Percentiles rank a stretch among this genome's conserved stretches.
These are phyloP conservation scores for Suhomyces ambrosiae DNA, from an alignment of 1,139 yeast genomes.

Conservation along the genomic window DNA sequence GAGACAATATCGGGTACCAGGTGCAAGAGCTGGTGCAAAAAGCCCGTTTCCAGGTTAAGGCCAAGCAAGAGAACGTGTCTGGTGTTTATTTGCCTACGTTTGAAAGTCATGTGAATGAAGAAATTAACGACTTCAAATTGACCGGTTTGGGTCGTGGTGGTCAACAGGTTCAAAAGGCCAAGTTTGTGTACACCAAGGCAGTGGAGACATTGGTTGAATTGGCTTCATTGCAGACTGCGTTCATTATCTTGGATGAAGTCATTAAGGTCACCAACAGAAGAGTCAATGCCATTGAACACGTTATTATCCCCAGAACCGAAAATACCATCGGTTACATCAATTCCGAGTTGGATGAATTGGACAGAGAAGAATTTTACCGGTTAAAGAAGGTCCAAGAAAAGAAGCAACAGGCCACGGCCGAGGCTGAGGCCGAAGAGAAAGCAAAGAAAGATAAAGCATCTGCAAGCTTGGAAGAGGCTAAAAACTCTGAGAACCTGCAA, in stretches of 20 bases:
- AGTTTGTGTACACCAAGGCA: conserved; percentile 88
- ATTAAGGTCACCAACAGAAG: conserved; percentile 97
- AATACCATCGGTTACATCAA: conserved; percentile 91
- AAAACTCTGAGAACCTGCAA: background rate
- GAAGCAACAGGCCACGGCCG: conserved; percentile 79
- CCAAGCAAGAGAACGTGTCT: conserved; percentile 93
- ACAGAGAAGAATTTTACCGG: conserved; percentile 96
- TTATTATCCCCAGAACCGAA: conserved; percentile 95
- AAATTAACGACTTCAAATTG: conserved; percentile 89
- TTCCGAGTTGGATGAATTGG: conserved; percentile 95
- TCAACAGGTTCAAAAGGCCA: conserved; percentile 95
- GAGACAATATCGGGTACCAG: conserved; percentile 91
- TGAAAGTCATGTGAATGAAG: conserved; percentile 79
- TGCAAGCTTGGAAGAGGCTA: conserved; percentile 9
- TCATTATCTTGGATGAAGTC: conserved; percentile 93
- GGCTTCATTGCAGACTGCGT: conserved; percentile 94
- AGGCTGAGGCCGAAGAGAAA: conserved; percentile 56
- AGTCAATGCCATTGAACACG: conserved; percentile 98
- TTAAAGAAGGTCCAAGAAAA: conserved; percentile 96
- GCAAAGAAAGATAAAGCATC: no score
- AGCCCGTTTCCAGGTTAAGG: conserved; percentile 87
- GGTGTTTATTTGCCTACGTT: conserved; percentile 95
- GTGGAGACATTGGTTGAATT: conserved; percentile 94
- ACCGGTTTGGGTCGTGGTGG: conserved; percentile 99
- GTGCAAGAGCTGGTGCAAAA: conserved; percentile 91